phyloP scores from a whole-genome alignment of 257 asterid genomes.

The Ophiorrhiza pumila region DNA sequence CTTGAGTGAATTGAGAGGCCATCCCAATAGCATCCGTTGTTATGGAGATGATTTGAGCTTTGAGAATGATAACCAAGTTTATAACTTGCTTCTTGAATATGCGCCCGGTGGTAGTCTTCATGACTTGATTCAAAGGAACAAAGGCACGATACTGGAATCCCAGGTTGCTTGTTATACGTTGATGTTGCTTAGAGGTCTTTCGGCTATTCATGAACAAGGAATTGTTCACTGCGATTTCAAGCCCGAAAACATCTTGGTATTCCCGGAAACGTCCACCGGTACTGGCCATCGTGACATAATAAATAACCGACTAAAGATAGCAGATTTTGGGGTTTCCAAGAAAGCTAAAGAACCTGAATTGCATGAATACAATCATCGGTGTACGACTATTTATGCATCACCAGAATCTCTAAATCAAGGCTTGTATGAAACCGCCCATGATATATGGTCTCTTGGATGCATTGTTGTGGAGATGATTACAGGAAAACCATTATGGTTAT shows the following conservation, averaged over 20 bases:
- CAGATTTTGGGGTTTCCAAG: conserved; percentile 7
- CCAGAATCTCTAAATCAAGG: not conserved
- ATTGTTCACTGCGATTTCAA: conserved; percentile 11
- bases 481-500: not conserved
- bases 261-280: too few species aligned
- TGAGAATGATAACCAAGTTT: not conserved
- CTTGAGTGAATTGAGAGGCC: too few species aligned
- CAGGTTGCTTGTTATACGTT: not conserved
- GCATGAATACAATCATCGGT: not conserved
- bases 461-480: not conserved
- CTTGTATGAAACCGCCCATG: not conserved
- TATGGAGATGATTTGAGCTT: conserved; percentile 5
- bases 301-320: conserved; percentile 1
- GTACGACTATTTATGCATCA: not conserved
- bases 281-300: too few species aligned
- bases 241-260: not conserved
- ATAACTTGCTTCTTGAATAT: conserved; percentile 8
- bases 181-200: not conserved
- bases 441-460: conserved; percentile 15
- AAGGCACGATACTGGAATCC: not conserved
- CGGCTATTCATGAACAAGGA: not conserved
- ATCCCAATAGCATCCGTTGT: not conserved
- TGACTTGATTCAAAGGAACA: not conserved
- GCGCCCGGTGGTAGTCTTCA: not conserved
- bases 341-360: not conserved